Conservation (phyloP, 2,329 filamentous ascomycete genomes). For the Exophiala sideris region DNA sequence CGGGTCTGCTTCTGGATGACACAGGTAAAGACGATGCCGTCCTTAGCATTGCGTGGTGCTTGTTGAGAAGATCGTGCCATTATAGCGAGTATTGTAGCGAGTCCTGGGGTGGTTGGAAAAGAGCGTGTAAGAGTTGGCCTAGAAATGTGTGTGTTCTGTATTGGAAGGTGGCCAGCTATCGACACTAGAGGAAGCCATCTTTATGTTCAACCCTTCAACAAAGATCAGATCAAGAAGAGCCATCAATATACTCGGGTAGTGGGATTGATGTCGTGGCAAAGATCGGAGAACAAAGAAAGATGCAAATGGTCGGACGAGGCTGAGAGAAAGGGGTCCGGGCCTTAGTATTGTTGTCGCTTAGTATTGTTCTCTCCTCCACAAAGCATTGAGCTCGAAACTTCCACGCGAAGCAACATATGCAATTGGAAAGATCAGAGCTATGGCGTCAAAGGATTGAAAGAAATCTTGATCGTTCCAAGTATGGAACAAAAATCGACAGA, state of each 20-base stretch:
- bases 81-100: background rate
- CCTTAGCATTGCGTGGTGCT: background rate
- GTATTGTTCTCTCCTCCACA: conserved; percentile 24
- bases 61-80: background rate
- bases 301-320: conserved; percentile 5
- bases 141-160: conserved; percentile 5
- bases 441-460: background rate
- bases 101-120: background rate
- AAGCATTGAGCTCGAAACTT: background rate
- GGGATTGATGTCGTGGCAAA: background rate
- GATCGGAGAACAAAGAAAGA: conserved; percentile 1
- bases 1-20: conserved; percentile 8
- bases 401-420: too few relatives aligned
- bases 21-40: conserved; percentile 6
- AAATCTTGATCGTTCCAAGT: background rate
- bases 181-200: background rate
- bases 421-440: too few relatives aligned
- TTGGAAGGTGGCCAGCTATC: background rate
- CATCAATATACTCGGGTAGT: background rate
- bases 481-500: too few relatives aligned
- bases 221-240: background rate
- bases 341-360: conserved; percentile 23
- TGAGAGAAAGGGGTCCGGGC: conserved; percentile 5
- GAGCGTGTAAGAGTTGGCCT: background rate
- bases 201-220: background rate